These are phyloP conservation scores for Trichoderma lentiforme DNA, from an alignment of 2,329 filamentous ascomycete genomes.

Conservation along the genomic window DNA sequence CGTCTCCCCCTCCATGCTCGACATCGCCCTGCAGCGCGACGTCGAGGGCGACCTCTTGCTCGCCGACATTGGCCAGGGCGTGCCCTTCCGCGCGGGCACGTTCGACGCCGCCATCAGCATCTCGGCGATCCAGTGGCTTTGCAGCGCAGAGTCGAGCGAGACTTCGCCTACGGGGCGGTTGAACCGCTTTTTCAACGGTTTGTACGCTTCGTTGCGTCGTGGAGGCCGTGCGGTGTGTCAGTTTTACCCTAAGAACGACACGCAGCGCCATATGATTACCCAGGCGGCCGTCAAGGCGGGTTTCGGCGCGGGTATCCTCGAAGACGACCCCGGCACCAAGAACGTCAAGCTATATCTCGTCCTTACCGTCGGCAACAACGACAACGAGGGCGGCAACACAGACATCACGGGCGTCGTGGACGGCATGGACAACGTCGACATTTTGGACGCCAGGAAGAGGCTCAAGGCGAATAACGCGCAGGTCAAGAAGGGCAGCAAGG, in stretches of 20 bases:
- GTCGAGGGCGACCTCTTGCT: conserved; percentile 92
- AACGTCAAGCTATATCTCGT: conserved; percentile 96
- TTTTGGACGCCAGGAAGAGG: conserved; percentile 65
- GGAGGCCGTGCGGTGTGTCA: conserved; percentile 92
- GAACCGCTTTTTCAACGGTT: conserved; percentile 82
- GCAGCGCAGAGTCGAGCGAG: conserved; percentile 87
- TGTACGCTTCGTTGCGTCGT: conserved; percentile 79
- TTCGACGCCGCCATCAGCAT: conserved; percentile 97
- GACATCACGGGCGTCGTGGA: conserved; percentile 90
- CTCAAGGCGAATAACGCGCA: conserved; percentile 46
- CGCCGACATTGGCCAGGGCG: conserved; percentile 90
- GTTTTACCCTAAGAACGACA: conserved; percentile 96
- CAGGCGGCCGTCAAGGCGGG: conserved; percentile 87
- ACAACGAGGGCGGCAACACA: conserved; percentile 51
- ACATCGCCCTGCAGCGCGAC: conserved; percentile 84
- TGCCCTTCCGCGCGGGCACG: conserved; percentile 85
- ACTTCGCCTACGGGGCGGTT: conserved; percentile 76
- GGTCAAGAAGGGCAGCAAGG: conserved; percentile 77
- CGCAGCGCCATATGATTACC: conserved; percentile 88
- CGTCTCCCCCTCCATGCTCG: conserved; percentile 93
- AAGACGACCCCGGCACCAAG: conserved; percentile 95
- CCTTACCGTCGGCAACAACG: conserved; percentile 73
- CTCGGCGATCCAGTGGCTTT: conserved; percentile 96
- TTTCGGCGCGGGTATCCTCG: conserved; percentile 89
- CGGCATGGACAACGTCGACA: conserved; percentile 84